Evolutionary conservation across 768 basidiomycete species (phyloP).

Genomic region (Hygrocybe coccinea): DNA sequence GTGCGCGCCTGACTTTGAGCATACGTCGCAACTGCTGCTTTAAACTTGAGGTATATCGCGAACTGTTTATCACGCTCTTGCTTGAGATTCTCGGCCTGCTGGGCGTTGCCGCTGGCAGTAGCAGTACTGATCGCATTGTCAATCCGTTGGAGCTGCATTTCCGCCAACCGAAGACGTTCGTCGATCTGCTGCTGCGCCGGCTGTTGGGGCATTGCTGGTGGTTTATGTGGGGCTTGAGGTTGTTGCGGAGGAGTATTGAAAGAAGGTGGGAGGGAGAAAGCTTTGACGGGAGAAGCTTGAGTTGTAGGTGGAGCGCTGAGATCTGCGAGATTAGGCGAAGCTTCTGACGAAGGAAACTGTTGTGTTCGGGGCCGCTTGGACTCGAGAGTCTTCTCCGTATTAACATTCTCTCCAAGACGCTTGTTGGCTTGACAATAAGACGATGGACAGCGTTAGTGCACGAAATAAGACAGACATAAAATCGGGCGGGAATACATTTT

Average conservation of each 20-base stretch:
- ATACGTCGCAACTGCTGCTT: neutral
- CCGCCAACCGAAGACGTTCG: conserved; percentile 11
- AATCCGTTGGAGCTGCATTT: conserved; percentile 14
- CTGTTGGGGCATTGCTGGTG: conserved; percentile 9
- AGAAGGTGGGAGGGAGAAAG: conserved; percentile 13
- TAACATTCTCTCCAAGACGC: conserved; percentile 38
- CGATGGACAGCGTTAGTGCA: conserved; percentile 5
- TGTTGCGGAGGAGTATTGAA: conserved; percentile 17
- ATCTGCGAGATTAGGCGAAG: conserved; percentile 17
- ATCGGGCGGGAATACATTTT: conserved; percentile 20
- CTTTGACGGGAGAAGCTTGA: neutral
- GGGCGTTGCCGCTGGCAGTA: conserved; percentile 15
- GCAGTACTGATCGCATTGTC: conserved; percentile 14
- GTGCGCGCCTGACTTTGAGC: conserved; percentile 6
- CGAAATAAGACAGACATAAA: neutral
- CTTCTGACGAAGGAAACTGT: conserved; percentile 14
- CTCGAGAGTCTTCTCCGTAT: conserved; percentile 38
- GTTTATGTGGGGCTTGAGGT: conserved; percentile 20
- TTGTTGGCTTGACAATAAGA: conserved; percentile 31
- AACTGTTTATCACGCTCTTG: conserved; percentile 13
- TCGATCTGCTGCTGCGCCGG: conserved; percentile 7
- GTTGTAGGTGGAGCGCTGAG: neutral
- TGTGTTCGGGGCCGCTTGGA: conserved; percentile 39
- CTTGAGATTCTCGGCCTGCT: conserved; percentile 12
- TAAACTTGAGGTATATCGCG: conserved; percentile 7